These are phyloP conservation scores for Oryza glaberrima DNA, from an alignment of 176 grass and related monocot species.

Conservation along the genomic window DNA sequence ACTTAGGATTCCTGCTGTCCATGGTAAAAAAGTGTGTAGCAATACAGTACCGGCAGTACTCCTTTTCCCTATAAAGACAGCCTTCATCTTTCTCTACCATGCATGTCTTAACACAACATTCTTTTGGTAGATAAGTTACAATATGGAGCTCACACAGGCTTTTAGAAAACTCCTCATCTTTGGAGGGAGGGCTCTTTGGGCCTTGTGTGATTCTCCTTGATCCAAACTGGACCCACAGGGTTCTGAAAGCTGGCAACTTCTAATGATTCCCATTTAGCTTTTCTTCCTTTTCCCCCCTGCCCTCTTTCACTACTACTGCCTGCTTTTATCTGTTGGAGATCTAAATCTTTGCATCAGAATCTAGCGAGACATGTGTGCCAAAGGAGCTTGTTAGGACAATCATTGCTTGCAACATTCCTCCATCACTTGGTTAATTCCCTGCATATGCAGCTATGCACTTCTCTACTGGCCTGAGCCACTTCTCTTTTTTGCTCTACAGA, in stretches of 20 bases:
- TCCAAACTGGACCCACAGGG: constrained; percentile 40
- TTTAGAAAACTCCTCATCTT: constrained; percentile 73
- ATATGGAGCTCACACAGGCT: constrained; percentile 38
- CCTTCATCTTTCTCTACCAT: constrained; percentile 50
- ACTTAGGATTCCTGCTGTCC: constrained; percentile 43
- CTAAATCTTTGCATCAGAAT: constrained; percentile 76
- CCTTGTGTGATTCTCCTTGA: constrained; percentile 51
- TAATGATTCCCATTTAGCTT: constrained; percentile 65
- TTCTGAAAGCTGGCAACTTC: constrained; percentile 61
- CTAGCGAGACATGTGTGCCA: constrained; percentile 53
- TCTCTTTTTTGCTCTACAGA: constrained; percentile 38
- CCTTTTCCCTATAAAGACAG: constrained; percentile 58
- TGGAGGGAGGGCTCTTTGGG: constrained; percentile 38
- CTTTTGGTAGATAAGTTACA: constrained; percentile 60
- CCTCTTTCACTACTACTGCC: constrained; percentile 38
- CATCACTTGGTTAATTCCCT: constrained; percentile 56
- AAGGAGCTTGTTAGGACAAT: constrained; percentile 56
- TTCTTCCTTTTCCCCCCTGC: constrained; percentile 46
- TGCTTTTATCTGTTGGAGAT: constrained; percentile 58
- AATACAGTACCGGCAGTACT: constrained; percentile 17
- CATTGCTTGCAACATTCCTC: constrained; percentile 74
- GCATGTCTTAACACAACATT: constrained; percentile 51
- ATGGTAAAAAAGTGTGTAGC: constrained; percentile 42
- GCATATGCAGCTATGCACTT: constrained; percentile 53
- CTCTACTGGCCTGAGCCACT: constrained; percentile 17